phyloP scores from a whole-genome alignment of 345 rosid species.

The Hibiscus syriacus region DNA sequence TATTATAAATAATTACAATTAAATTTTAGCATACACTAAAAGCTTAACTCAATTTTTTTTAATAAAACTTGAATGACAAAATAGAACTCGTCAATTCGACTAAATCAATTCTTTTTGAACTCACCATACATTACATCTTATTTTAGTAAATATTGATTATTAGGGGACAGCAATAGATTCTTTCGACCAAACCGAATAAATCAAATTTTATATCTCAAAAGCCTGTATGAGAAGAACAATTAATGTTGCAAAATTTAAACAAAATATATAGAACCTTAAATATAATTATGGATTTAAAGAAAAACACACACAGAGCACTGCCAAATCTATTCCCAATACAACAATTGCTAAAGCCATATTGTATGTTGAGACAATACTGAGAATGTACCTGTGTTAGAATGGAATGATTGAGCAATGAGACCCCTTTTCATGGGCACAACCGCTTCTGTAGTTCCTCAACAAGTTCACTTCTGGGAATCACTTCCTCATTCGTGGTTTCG shows the following conservation, averaged over 20 bases:
- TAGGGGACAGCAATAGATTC: too few species aligned
- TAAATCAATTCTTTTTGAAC: too few species aligned
- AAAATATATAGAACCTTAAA: background rate
- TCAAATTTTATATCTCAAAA: too few species aligned
- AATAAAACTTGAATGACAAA: too few species aligned
- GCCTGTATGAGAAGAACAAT: background rate
- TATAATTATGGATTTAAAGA: background rate
- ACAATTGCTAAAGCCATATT: background rate
- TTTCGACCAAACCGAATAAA: too few species aligned
- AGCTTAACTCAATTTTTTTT: too few species aligned
- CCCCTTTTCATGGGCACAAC: conserved; percentile 15
- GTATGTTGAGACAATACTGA: background rate
- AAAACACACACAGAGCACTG: background rate
- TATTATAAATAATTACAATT: too few species aligned
- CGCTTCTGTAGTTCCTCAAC: conserved; percentile 41
- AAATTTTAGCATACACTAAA: too few species aligned
- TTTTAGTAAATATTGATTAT: too few species aligned
- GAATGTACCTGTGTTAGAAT: background rate
- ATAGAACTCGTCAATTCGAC: too few species aligned
- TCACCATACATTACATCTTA: too few species aligned
- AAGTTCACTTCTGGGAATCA: conserved; percentile 32
- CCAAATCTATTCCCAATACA: background rate
- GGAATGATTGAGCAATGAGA: background rate
- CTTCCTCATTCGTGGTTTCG: conserved; percentile 40
- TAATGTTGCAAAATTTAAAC: background rate